Evolutionary conservation across 306 rosid genomes (phyloP), one percentile per base, ranked within the genome.

Genomic region (Sophora flavescens): DNA sequence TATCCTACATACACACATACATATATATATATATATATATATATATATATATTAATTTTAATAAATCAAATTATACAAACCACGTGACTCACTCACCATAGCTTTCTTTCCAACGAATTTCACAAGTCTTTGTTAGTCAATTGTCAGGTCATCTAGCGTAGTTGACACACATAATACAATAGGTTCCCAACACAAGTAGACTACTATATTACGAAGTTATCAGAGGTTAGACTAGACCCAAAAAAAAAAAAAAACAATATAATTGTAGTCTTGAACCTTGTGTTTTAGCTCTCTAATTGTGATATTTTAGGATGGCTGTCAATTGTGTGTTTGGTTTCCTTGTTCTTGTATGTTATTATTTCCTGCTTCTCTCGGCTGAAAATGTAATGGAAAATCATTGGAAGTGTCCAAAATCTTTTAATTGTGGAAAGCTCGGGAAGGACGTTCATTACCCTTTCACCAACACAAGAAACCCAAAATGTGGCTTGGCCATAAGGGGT

Each of bases 121-220:
- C 62, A 50, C 12, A 51, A 75, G 72, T 52, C 72, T 61, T 69
- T 38, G 45, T 4, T 3, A 11, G 63, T 76, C 72, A 53, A 35
- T 13, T 41, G 35, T 65, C 58, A 54, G 63, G 78, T 81, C 84
- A 81, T 75, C 72, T 53, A 39, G 16, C 81, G 81, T 81, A 74
- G 15, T 10, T 7, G 2, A 63, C 73, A 75, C 84, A 8, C 76
- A 68, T 7, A 38, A 47, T 14, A 45, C 50, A 6, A 14, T 28
- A 2, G 7, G 4, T 6, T 8, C 22, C 6, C 16, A 38, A 60
- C 13, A 8, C 6, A 0, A 3, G n/a, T n/a, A n/a, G n/a, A n/a
- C n/a, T n/a, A n/a, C 56, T 53, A 76, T 75, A 75, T 51, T 18
- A 75, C 8, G 35, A 41, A 66, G n/a, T 35, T 11, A 26, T 35